Percentiles rank a stretch among this genome's conserved stretches.
Evolutionary conservation across 2,329 filamentous ascomycete species (phyloP).

Genomic region (Mycocentrospora acerina): DNA sequence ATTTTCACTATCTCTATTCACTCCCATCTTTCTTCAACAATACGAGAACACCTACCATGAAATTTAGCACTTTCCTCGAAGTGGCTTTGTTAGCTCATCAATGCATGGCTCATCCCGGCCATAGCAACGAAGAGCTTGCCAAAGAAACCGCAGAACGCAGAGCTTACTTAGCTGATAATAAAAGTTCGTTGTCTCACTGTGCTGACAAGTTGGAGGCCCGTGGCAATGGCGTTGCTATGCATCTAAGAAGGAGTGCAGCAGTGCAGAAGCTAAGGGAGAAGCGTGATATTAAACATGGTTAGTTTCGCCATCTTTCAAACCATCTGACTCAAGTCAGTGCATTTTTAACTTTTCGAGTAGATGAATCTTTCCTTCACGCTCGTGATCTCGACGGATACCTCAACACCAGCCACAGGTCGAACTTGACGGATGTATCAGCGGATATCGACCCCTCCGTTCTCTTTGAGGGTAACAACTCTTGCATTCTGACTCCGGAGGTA

Average conservation of each 20-base stretch:
- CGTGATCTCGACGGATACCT: conserved; percentile 30
- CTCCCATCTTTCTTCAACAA: too few relatives aligned
- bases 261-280: conserved; percentile 45
- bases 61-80: conserved; percentile 23
- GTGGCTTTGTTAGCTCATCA: conserved; percentile 28
- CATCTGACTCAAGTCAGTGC: too few relatives aligned
- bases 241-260: conserved; percentile 45
- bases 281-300: conserved; percentile 33
- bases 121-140: conserved; percentile 32
- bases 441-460: conserved; percentile 29
- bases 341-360: too few relatives aligned
- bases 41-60: too few relatives aligned
- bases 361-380: conserved; percentile 27
- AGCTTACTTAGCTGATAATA: conserved; percentile 37
- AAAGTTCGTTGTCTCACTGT: conserved; percentile 46
- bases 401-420: conserved; percentile 31
- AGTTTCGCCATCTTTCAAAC: too few relatives aligned
- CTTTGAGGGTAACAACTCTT: conserved; percentile 36
- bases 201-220: conserved; percentile 43
- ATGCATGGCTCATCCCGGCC: conserved; percentile 42
- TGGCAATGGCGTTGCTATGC: conserved; percentile 44
- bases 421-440: conserved; percentile 30
- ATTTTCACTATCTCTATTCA: too few relatives aligned
- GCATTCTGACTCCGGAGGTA: conserved; percentile 36
- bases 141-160: conserved; percentile 41